A percentile compares a stretch with the other conserved stretches of the same genome.
Conservation (phyloP, 768 basidiomycete genomes). For the Albatrellus ellisii region DNA sequence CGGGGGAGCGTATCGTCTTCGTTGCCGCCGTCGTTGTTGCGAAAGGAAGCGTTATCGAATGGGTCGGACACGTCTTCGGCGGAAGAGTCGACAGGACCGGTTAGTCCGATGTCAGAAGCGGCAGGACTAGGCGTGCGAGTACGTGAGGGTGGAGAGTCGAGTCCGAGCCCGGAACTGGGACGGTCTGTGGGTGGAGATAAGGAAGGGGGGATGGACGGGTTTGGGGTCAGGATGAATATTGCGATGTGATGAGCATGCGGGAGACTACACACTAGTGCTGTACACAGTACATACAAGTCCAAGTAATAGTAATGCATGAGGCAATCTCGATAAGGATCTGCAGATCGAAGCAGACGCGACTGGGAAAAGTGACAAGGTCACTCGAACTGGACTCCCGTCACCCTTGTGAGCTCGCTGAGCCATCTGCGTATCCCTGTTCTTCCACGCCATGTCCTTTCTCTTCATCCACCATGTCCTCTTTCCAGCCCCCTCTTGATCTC, state of each 20-base stretch:
- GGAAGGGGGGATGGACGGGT: background rate
- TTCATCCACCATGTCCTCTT: conserved; percentile 12
- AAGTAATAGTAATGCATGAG: too few species aligned
- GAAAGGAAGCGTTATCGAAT: conserved; percentile 30
- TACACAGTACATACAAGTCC: background rate
- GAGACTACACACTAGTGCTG: background rate
- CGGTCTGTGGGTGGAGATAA: background rate
- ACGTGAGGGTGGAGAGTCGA: background rate
- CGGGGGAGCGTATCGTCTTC: conserved; percentile 40
- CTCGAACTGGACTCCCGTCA: background rate
- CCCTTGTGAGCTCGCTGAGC: background rate
- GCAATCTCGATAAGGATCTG: background rate
- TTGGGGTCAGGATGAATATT: background rate
- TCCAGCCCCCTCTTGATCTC: conserved; percentile 8
- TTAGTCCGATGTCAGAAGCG: conserved; percentile 31
- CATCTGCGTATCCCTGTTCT: background rate
- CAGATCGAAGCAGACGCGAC: background rate
- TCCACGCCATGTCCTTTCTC: conserved; percentile 3
- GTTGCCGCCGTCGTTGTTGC: conserved; percentile 21
- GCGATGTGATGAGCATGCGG: background rate
- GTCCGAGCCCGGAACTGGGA: background rate
- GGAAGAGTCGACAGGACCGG: conserved; percentile 33
- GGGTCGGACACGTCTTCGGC: conserved; percentile 47
- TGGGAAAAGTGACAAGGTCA: background rate
- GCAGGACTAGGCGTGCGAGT: background rate